Evolutionary conservation across 2,329 filamentous ascomycete genomes (phyloP).

Genomic region (Thelonectria discophora): DNA sequence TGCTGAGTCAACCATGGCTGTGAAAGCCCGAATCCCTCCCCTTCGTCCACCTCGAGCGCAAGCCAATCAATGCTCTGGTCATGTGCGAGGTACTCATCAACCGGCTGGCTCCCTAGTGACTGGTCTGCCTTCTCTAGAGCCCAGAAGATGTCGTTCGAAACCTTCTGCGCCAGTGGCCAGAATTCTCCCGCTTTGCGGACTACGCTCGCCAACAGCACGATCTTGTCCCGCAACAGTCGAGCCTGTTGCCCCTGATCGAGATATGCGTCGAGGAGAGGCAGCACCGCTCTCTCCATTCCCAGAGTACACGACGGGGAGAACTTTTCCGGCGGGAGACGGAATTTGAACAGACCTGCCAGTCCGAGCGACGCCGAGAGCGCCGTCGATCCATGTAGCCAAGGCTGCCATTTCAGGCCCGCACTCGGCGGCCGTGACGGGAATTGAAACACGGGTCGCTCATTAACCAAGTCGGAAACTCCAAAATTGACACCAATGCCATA

Average conservation of each 20-base stretch:
- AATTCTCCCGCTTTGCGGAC: conserved; percentile 33
- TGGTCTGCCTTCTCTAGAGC: conserved; percentile 8
- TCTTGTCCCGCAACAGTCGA: conserved; percentile 18
- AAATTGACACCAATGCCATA: conserved; percentile 6
- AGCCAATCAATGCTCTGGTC: neutral
- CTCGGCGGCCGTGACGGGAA: conserved; percentile 2
- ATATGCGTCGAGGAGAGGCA: conserved; percentile 26
- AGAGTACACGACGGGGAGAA: conserved; percentile 36
- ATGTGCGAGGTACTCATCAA: neutral
- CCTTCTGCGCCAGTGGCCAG: conserved; percentile 29
- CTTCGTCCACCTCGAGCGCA: neutral
- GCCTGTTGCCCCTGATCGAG: neutral
- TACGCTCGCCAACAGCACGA: conserved; percentile 24
- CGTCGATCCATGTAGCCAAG: conserved; percentile 15
- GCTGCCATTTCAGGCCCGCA: neutral
- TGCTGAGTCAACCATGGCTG: neutral
- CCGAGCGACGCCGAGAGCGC: conserved; percentile 32
- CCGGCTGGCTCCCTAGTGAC: neutral
- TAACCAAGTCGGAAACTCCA: conserved; percentile 12
- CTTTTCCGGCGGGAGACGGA: conserved; percentile 29
- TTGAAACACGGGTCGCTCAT: conserved; percentile 11
- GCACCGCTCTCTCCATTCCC: conserved; percentile 26
- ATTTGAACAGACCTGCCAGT: conserved; percentile 31
- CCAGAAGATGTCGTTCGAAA: conserved; percentile 20
- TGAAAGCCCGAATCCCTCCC: neutral